Conservation (phyloP, 1,284 basidiomycete species). For the Cystobasidium pallidum region DNA sequence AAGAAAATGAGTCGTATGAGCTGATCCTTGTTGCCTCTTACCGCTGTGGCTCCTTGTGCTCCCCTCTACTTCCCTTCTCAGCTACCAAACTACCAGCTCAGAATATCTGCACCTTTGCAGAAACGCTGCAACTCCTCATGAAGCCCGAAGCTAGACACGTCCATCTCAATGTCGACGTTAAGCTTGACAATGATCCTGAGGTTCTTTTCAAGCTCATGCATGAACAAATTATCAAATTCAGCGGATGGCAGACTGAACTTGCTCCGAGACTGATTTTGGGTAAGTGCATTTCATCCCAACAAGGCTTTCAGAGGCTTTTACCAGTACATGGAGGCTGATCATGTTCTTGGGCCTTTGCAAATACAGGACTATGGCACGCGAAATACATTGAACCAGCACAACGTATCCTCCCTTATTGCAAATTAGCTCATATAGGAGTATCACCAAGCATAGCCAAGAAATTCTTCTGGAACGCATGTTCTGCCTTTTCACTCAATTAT, state of each 20-base stretch:
- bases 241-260: conserved; percentile 75
- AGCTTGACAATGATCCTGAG: conserved; percentile 87
- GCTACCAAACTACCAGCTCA: conserved; percentile 58
- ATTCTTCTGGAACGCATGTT: conserved; percentile 89
- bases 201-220: conserved; percentile 85
- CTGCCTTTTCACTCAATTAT: conserved; percentile 88
- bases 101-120: conserved; percentile 80
- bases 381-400: conserved; percentile 80
- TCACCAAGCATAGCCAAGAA: conserved; percentile 67
- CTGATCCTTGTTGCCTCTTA: not conserved
- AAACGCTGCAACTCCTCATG: conserved; percentile 82
- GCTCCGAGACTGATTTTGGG: conserved; percentile 88
- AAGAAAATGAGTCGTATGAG: too few species aligned
- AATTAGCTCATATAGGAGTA: conserved; percentile 81
- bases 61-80: not conserved
- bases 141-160: conserved; percentile 75
- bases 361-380: conserved; percentile 74
- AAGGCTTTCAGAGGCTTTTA: too few species aligned
- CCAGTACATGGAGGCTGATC: too few species aligned
- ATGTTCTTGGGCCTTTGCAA: conserved; percentile 56
- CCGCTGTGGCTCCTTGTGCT: not conserved
- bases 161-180: conserved; percentile 73
- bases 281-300: conserved; percentile 1
- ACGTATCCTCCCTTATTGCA: conserved; percentile 75
- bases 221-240: conserved; percentile 69